Base-by-base conservation (phyloP, 306 rosid species). In the Cicer yamashitae region DNA sequence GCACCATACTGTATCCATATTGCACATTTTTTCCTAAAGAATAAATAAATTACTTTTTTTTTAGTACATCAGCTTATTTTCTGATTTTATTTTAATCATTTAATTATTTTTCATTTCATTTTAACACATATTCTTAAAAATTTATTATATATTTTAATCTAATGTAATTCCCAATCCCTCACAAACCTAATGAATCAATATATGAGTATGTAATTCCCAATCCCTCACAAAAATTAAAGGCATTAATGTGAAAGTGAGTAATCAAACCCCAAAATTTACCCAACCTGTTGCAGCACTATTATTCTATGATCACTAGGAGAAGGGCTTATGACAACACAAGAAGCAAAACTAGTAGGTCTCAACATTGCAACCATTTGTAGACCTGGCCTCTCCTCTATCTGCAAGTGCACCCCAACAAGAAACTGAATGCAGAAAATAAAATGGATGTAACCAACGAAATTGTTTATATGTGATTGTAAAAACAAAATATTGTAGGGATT, bases 381-480 rank as follows among this genome's bases (percentile, higher is more conserved):
- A 43, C 94, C n/a, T n/a, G n/a, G n/a, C 97, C 46, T 91, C 94
- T 37, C 81, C 92, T 80, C 85, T 76, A 71, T 85, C 78, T 2
- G 88, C 80, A 39, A 88, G 74, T 39, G 75, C 92, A 20, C 92
- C 96, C 96, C 98, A 89, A 54, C 85, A n/a, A n/a, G n/a, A n/a
- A n/a, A n/a, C n/a, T n/a, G n/a, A n/a, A n/a, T n/a, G n/a, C n/a
- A n/a, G n/a, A n/a, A 20, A 20, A 20, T 20, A 20, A 20, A 20
- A 20, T 20, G 22, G 22, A 20, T 20, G 1, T 2, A 20, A 20
- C 22, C 22, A 20, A 20, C 22, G 1, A 20, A 20, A 20, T 20
- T 20, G 1, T 20, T 20, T 20, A 22, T 22, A 22, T 22, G 1
- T 22, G 3, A 22, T 22, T 22, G 3, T 22, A 22, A 2, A 22